These are phyloP conservation scores for Penicillium robsamsonii DNA, from an alignment of 495 filamentous ascomycete species.

Conservation along the genomic window DNA sequence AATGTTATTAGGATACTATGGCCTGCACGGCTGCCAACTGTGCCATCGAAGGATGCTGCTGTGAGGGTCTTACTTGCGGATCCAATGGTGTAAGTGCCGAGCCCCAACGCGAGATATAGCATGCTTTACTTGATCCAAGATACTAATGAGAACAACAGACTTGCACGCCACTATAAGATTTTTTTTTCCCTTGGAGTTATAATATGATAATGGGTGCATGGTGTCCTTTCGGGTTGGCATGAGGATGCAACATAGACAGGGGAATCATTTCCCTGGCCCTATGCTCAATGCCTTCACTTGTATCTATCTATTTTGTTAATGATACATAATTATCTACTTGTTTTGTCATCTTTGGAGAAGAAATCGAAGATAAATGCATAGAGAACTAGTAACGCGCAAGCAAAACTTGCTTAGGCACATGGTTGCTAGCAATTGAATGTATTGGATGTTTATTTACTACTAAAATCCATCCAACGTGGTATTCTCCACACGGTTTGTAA, in stretches of 20 bases:
- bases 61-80: slow-evolving; percentile 6
- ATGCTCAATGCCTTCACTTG: not conserved
- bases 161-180: not conserved
- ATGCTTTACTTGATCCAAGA: not conserved
- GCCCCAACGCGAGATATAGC: not conserved
- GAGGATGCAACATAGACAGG: not conserved
- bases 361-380: too few species aligned
- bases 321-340: slow-evolving; percentile 2
- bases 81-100: slow-evolving; percentile 10
- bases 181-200: not conserved
- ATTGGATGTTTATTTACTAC: too few species aligned
- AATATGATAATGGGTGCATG: not conserved
- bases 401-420: too few species aligned
- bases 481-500: too few species aligned
- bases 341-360: too few species aligned
- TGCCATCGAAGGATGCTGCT: slow-evolving; percentile 5
- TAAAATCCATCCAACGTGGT: too few species aligned
- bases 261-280: not conserved
- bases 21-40: slow-evolving; percentile 5
- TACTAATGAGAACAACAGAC: not conserved
- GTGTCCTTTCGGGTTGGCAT: not conserved
- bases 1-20: not conserved
- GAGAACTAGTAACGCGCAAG: too few species aligned
- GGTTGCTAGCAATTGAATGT: too few species aligned
- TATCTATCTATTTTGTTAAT: not conserved